Percentiles rank a stretch among this genome's conserved stretches.
phyloP scores from a whole-genome alignment of 371 early-diverging fungal species.

The Lichtheimia corymbifera region DNA sequence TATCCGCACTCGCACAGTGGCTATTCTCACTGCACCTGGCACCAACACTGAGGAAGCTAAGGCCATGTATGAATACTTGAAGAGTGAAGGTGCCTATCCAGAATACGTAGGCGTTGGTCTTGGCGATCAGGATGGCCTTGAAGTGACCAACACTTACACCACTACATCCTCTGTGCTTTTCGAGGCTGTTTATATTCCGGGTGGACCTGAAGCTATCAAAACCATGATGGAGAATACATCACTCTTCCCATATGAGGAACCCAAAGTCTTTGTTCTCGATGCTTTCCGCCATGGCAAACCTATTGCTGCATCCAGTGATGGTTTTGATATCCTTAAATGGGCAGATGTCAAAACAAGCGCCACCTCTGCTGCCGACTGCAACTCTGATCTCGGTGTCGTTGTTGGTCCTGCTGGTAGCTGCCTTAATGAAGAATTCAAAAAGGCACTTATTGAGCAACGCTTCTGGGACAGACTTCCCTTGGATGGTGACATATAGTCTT shows the following conservation, averaged over 20 bases:
- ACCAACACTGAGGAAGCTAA: constrained; percentile 28
- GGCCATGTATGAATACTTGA: constrained; percentile 28
- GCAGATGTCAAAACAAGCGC: constrained; percentile 12
- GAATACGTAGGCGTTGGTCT: constrained; percentile 27
- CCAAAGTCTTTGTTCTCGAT: constrained; percentile 29
- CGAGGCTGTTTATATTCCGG: constrained; percentile 46
- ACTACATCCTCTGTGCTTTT: constrained; percentile 37
- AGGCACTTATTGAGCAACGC: constrained; percentile 28
- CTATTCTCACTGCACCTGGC: constrained; percentile 39
- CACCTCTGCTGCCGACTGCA: constrained; percentile 1
- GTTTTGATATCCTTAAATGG: constrained; percentile 21
- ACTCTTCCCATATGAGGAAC: constrained; percentile 38
- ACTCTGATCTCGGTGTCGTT: constrained; percentile 21
- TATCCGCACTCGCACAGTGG: constrained; percentile 34
- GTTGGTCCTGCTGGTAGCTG: constrained; percentile 4
- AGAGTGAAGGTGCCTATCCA: constrained; percentile 29
- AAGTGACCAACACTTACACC: constrained; percentile 25
- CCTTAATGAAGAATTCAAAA: constrained; percentile 16
- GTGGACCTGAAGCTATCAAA: constrained; percentile 27
- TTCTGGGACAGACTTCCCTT: constrained; percentile 42
- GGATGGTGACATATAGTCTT: constrained; percentile 11
- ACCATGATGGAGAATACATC: constrained; percentile 9
- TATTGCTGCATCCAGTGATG: constrained; percentile 31
- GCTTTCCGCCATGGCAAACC: constrained; percentile 44
- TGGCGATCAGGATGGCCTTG: constrained; percentile 25